Evolutionary conservation across 768 basidiomycete genomes (phyloP), one percentile per base, ranked within the genome.

Genomic region (Mycena galopus): DNA sequence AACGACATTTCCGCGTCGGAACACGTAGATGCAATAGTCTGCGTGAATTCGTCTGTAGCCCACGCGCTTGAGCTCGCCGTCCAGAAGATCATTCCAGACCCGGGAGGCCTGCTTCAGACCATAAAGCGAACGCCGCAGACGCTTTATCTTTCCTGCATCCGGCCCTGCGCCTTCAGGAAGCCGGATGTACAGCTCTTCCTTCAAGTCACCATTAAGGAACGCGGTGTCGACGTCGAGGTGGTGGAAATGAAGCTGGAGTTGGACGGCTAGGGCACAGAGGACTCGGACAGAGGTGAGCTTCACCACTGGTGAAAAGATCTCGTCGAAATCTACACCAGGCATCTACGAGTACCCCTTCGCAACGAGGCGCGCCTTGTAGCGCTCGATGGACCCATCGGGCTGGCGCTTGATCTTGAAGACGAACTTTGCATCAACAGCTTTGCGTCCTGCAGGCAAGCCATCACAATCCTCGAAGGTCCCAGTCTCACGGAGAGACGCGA

Each of bases 361-460:
- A n/a, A n/a, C n/a, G n/a, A n/a, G n/a, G n/a, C n/a, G n/a, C n/a
- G n/a, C n/a, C n/a, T n/a, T n/a, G n/a, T n/a, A n/a, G n/a, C 21
- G 69, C 2, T 71, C 57, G n/a, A 85, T 75, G 0, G 73, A 56
- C 11, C 85, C 83, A 2, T 75, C 58, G 0, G 77, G 63, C 55
- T 84, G 80, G 27, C 72, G 61, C 73, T 88, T 88, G 17, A 77
- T 63, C 16, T 72, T 74, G 73, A 81, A 87, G 8, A 87, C 84
- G 81, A 82, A 86, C 6, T 78, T 78, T 37, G 69, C 75, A 8
- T 81, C 79, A 19, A 87, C 75, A 10, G 79, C 29, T 30, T 83
- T 84, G 3, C 56, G 51, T 1, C 73, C 78, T 0, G 62, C 30
- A 0, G 84, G 84, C 14, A 77, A 42, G 1, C 73, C 56, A 0